A percentile compares a stretch with the other conserved stretches of the same genome.
phyloP scores from a whole-genome alignment of 1,284 basidiomycete species.

The Wallemia ichthyophaga region DNA sequence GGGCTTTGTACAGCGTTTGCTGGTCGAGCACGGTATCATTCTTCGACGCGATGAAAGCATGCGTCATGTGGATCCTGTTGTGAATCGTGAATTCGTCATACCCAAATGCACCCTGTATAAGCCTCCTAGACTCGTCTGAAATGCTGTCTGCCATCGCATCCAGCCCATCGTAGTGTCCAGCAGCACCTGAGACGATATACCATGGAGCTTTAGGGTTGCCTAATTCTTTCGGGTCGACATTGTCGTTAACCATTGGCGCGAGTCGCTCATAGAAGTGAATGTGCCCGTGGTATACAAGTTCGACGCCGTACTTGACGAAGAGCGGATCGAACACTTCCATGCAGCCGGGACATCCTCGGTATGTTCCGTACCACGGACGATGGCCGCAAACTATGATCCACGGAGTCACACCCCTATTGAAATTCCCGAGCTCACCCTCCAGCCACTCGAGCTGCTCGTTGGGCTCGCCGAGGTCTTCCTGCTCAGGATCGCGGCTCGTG shows the following conservation, averaged over 20 bases:
- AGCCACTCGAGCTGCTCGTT: slow-evolving; percentile 9
- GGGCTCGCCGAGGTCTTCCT: slow-evolving; percentile 2
- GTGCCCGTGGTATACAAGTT: slow-evolving; percentile 14
- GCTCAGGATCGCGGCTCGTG: slow-evolving; percentile 8
- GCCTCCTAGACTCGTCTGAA: background rate
- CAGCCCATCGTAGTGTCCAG: background rate
- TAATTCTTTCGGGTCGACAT: slow-evolving; percentile 6
- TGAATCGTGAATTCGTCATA: slow-evolving; percentile 9
- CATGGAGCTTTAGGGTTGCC: slow-evolving; percentile 8
- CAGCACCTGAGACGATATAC: background rate
- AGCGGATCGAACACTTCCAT: slow-evolving; percentile 14
- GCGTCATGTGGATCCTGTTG: slow-evolving; percentile 10
- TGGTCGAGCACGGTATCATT: slow-evolving; percentile 9
- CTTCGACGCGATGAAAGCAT: slow-evolving; percentile 8
- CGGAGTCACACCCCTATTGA: slow-evolving; percentile 16
- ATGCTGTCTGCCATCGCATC: background rate
- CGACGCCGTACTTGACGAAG: slow-evolving; percentile 14
- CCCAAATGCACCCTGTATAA: background rate
- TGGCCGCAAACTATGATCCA: slow-evolving; percentile 16
- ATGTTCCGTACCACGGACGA: slow-evolving; percentile 10
- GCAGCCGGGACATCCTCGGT: slow-evolving; percentile 10
- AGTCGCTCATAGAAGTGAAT: slow-evolving; percentile 16
- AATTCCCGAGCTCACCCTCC: slow-evolving; percentile 13
- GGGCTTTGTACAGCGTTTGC: slow-evolving; percentile 7
- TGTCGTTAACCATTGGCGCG: slow-evolving; percentile 12